A percentile compares a stretch with the other conserved stretches of the same genome.
Evolutionary conservation across 2,329 filamentous ascomycete genomes (phyloP).

Genomic region (Fusarium pseudoanthophilum): DNA sequence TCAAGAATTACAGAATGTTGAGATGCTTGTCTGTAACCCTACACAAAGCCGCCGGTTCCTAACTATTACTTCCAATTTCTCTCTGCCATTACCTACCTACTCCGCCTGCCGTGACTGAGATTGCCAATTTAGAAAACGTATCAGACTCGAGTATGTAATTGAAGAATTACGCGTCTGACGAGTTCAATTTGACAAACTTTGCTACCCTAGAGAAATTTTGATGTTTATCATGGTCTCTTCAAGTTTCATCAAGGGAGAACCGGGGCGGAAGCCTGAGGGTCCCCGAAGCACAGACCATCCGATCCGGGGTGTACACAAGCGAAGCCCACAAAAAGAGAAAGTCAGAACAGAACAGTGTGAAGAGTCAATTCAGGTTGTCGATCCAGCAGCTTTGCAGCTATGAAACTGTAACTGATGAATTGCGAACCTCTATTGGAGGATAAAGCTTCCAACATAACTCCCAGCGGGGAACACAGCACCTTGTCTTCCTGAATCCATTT

Average conservation of each 20-base stretch:
- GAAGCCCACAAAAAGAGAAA: constrained; percentile 40
- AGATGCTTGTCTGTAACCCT: not conserved
- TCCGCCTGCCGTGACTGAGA: not conserved
- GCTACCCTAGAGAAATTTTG: not conserved
- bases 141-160: not conserved
- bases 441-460: constrained; percentile 1
- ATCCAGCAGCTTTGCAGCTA: not conserved
- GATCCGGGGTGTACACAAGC: constrained; percentile 35
- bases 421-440: not conserved
- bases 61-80: no score
- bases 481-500: not conserved
- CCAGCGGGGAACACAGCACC: not conserved
- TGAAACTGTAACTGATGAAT: constrained; percentile 10
- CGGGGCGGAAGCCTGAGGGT: not conserved
- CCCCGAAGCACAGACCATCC: constrained; percentile 36
- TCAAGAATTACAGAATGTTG: not conserved
- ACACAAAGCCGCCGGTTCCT: not conserved
- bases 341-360: constrained; percentile 6
- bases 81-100: no score
- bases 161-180: not conserved
- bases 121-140: not conserved
- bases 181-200: not conserved
- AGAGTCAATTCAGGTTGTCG: not conserved
- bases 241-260: constrained; percentile 16
- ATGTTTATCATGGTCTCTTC: not conserved